These are phyloP conservation scores for apple (Malus domestica) DNA, from an alignment of 306 rosid species.

Conservation along the genomic window ASM211411v1 NC_041795.1:34297001-34297500, in stretches of 20 bases:
- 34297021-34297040: constrained; percentile 52
- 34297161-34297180: constrained; percentile 25
- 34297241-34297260: constrained; percentile 6
- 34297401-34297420: no score
- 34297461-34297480: no score
- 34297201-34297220: constrained; percentile 7
- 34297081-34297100: constrained; percentile 62
- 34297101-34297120: constrained; percentile 54
- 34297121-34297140: constrained; percentile 40
- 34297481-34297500: no score
- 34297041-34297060: constrained; percentile 54
- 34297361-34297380: background rate
- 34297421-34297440: no score
- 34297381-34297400: no score
- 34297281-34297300: background rate
- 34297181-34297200: constrained; percentile 26
- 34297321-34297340: background rate
- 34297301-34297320: background rate
- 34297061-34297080: constrained; percentile 57
- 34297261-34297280: background rate
- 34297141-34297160: constrained; percentile 18
- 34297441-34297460: no score
- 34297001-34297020: background rate
- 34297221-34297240: constrained; percentile 12
- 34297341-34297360: background rate